Base-by-base conservation (phyloP, 495 filamentous ascomycete genomes). In the Extremus antarcticus region DNA sequence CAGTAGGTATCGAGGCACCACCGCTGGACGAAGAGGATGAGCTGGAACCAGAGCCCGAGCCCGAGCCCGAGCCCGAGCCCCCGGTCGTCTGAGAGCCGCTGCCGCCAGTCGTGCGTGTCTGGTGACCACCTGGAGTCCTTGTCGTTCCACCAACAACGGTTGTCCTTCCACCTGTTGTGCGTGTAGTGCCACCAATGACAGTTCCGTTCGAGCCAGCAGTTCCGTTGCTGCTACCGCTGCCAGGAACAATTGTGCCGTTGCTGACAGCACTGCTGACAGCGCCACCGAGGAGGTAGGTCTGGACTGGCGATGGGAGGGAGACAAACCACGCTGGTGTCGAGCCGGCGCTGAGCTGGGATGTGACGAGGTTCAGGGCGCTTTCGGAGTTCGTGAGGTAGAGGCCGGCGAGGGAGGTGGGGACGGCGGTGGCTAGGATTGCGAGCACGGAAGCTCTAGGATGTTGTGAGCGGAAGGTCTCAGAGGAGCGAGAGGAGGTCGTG, bases 1-100 rank as follows among this genome's bases (percentile, higher is more conserved):
- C 68, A 21, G 66, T 67, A 1, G 65, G 66, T 38, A 63, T 29
- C 8, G 69, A 35, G 2, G 66, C 69, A 46, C 53, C 65, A 48
- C 38, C 63, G 2, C 49, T 55, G 1, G 67, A 68, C 15, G 32
- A 41, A 16, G 56, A 60, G n/a, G 56, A 49, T 3, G 48, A n/a
- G 24, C 35, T 51, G 24, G 48, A 59, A 13, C 24, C 57, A 20
- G 51, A 43, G 20, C 16, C 50, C 17, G 39, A 17, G 41, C 41
- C 45, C 11, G 57, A 35, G 23, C 20, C 17, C 29, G 49, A 38
- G 19, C 19, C 29, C 25, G 25, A 25, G 32, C 47, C 32, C n/a
- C 25, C 20, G 16, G 32, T 38, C n/a, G 10, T 22, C 38, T 40
- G 32, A 7, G 7, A 4, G 19, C 47, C 55, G 15, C 32, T 40